These are phyloP conservation scores for Solanum aculeatissimum DNA, from an alignment of 305 asterid genomes.

Conservation along the genomic window DNA sequence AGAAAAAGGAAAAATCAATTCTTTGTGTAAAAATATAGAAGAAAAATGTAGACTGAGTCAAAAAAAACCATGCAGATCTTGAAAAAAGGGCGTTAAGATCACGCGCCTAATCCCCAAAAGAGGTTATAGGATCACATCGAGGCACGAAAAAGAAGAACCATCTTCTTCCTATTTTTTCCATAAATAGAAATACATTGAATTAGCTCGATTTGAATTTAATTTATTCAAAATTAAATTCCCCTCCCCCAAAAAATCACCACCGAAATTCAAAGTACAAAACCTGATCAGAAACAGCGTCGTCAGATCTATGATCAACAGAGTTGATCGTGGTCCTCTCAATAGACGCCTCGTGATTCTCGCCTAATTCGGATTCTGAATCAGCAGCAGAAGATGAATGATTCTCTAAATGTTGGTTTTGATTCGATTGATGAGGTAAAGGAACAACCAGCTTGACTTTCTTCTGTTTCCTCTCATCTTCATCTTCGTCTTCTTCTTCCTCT, in stretches of 20 bases:
- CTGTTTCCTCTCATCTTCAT: conserved; percentile 72
- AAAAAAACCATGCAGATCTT: conserved; percentile 28
- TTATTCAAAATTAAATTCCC: background rate
- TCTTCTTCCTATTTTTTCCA: background rate
- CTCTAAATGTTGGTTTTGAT: conserved; percentile 20
- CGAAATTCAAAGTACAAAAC: conserved; percentile 5
- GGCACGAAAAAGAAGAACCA: background rate
- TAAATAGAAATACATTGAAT: background rate
- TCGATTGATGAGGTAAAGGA: conserved; percentile 53
- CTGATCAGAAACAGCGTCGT: conserved; percentile 27
- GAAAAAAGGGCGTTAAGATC: background rate
- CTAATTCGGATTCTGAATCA: conserved; percentile 29
- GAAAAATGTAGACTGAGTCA: conserved; percentile 36
- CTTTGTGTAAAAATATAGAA: conserved; percentile 1
- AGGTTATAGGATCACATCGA: background rate
- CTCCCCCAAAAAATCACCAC: background rate
- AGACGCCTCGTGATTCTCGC: conserved; percentile 26
- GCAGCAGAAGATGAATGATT: conserved; percentile 8
- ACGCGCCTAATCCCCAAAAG: background rate
- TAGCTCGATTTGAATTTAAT: background rate
- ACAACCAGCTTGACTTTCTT: conserved; percentile 89
- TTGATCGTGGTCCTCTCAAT: conserved; percentile 35
- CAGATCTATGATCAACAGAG: conserved; percentile 53
- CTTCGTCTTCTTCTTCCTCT: conserved; percentile 20
- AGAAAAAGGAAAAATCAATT: conserved; percentile 7